These are phyloP conservation scores for Cordyceps tenuipes DNA, from an alignment of 2,329 filamentous ascomycete genomes.

Conservation along the genomic window DNA sequence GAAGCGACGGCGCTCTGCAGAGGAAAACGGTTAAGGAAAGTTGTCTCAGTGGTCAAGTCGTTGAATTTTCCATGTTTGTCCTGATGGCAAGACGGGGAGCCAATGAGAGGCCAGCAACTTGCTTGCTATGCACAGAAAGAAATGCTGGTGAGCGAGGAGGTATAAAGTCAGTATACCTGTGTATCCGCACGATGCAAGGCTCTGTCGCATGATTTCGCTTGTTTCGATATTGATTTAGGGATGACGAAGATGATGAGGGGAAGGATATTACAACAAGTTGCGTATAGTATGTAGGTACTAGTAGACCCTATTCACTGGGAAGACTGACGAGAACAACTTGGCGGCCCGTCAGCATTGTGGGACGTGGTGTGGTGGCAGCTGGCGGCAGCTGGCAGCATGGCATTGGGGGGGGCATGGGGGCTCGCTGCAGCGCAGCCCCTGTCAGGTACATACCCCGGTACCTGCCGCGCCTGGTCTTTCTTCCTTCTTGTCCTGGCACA, in stretches of 20 bases:
- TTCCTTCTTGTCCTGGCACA: background rate
- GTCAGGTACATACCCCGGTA: no score
- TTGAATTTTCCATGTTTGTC: conserved; percentile 7
- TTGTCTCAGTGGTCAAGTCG: conserved; percentile 3
- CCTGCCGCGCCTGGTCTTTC: no score
- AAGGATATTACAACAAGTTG: background rate
- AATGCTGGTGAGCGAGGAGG: background rate
- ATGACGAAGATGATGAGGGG: background rate
- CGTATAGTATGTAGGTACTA: no score
- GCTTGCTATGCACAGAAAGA: conserved; percentile 1
- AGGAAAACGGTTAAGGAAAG: background rate
- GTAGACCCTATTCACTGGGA: no score
- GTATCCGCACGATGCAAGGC: background rate
- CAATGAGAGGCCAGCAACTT: background rate
- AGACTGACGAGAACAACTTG: background rate
- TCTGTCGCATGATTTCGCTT: no score
- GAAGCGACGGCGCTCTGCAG: conserved; percentile 1
- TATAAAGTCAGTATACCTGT: background rate
- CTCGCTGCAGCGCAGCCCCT: no score
- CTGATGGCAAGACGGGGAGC: background rate
- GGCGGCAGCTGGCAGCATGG: no score
- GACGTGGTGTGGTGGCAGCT: background rate
- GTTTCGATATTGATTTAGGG: background rate
- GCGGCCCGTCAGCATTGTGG: background rate
- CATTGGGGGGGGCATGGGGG: no score